Evolutionary conservation across 2,329 filamentous ascomycete genomes (phyloP).

Genomic region (Curvularia eragrostidis): DNA sequence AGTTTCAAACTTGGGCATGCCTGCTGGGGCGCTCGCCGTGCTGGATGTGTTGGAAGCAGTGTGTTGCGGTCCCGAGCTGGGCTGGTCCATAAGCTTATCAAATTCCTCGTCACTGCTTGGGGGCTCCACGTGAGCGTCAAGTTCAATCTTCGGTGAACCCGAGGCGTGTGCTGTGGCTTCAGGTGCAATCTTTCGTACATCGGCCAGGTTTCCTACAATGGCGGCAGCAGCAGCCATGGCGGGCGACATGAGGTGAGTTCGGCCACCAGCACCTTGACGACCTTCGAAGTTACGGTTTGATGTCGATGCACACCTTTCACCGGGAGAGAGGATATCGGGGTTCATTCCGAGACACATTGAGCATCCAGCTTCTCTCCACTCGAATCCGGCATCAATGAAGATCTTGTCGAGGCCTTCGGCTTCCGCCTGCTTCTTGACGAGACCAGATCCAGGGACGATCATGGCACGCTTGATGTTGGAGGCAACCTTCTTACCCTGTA

Average conservation of each 20-base stretch:
- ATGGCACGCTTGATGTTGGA: slow-evolving; percentile 90
- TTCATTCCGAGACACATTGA: slow-evolving; percentile 99
- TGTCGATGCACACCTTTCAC: slow-evolving; percentile 92
- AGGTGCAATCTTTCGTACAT: slow-evolving; percentile 79
- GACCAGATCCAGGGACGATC: slow-evolving; percentile 93
- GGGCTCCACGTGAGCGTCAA: slow-evolving; percentile 66
- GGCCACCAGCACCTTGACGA: slow-evolving; percentile 86
- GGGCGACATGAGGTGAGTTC: slow-evolving; percentile 95
- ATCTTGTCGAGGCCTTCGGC: slow-evolving; percentile 91
- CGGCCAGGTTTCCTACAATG: slow-evolving; percentile 87
- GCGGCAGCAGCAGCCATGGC: slow-evolving; percentile 94
- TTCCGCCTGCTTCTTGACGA: slow-evolving; percentile 92
- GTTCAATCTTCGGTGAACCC: slow-evolving; percentile 64
- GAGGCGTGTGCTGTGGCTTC: slow-evolving; percentile 51
- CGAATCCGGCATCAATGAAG: slow-evolving; percentile 89
- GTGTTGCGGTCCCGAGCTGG: slow-evolving; percentile 68
- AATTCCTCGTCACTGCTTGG: slow-evolving; percentile 67
- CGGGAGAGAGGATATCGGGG: slow-evolving; percentile 90
- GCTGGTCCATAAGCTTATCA: slow-evolving; percentile 67
- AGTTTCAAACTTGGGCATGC: slow-evolving; percentile 82
- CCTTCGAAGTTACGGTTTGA: slow-evolving; percentile 98
- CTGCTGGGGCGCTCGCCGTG: slow-evolving; percentile 58
- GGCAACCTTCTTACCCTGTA: slow-evolving; percentile 86
- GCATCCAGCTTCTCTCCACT: slow-evolving; percentile 98
- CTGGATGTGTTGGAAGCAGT: slow-evolving; percentile 62